Evolutionary conservation across 2,329 filamentous ascomycete species (phyloP), one percentile per base, ranked within the genome.

Genomic region (Huntiella decipiens): DNA sequence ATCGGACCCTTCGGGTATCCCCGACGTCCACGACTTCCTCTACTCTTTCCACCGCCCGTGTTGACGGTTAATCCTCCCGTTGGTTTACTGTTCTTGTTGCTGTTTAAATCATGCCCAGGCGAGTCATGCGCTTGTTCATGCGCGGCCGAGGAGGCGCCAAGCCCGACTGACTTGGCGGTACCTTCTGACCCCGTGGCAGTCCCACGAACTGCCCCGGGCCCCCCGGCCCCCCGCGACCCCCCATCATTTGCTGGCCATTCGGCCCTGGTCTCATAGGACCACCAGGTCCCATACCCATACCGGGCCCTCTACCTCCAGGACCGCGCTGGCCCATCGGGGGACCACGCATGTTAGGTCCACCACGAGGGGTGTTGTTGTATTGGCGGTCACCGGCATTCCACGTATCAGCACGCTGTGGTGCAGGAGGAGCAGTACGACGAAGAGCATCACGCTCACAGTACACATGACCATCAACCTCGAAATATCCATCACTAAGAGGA

Each of bases 371-470:
- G 44, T 50, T 38, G 13, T 43, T 49, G 50, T 51, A 50, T 15
- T 49, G 44, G 35, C 51, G 49, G 16, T 52, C 50, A 19, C 35
- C 38, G 17, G 38, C 17, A 11, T 31, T 19, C 39, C 39, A 44
- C 13, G 39, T 34, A 28, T 47, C 34, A 15, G 46, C 42, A 40
- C 37, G 43, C 43, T 39, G 34, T 37, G 38, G 31, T 31, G 47
- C 33, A 8, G 39, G 31, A 12, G 28, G 45, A 22, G 41, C 42
- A 28, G 68, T 61, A 35, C 71, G 62, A 44, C 69, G 66, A 59
- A 77, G 78, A 4, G 86, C 87, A 58, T 96, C 86, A 38, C 78
- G 74, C 61, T 96, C 88, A 60, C 88, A 98, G 58, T 82, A 94
- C 0, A 82, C 75, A 38, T 66, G 70, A 17, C 83, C 83, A 36